These are phyloP conservation scores for Colletotrichum musicola DNA, from an alignment of 2,329 filamentous ascomycete genomes.

Conservation along the genomic window DNA sequence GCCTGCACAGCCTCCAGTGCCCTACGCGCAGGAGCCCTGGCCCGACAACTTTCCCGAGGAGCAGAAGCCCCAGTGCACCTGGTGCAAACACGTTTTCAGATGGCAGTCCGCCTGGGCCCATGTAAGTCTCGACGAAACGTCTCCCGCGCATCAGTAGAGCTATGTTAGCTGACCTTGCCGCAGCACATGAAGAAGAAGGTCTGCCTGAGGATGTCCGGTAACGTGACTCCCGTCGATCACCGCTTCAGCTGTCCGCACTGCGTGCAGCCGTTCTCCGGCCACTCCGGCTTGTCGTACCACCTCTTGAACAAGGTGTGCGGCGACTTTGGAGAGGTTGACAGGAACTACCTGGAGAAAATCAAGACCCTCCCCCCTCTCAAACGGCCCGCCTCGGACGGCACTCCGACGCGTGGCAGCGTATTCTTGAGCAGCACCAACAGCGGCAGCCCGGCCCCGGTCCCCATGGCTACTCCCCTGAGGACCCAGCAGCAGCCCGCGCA, in stretches of 20 bases:
- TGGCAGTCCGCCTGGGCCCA: constrained; percentile 8
- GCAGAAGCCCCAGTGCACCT: constrained; percentile 18
- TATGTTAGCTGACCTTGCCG: constrained; percentile 1
- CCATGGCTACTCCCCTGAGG: not conserved
- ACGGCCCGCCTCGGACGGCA: constrained; percentile 3
- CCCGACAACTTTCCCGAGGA: too few relatives aligned
- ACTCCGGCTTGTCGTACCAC: constrained; percentile 60
- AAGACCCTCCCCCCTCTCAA: constrained; percentile 9
- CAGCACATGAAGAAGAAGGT: constrained; percentile 53
- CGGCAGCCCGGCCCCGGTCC: constrained; percentile 6
- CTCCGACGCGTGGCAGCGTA: not conserved
- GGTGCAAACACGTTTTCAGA: constrained; percentile 40
- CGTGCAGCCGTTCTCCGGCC: constrained; percentile 58
- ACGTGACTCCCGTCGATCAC: constrained; percentile 33
- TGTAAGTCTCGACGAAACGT: constrained; percentile 35
- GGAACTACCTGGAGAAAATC: not conserved
- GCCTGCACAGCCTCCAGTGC: not conserved
- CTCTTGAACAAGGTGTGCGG: constrained; percentile 60
- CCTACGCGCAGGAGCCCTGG: not conserved
- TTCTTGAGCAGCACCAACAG: not conserved
- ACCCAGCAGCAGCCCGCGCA: constrained; percentile 10
- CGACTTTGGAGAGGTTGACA: constrained; percentile 45
- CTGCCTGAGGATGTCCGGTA: constrained; percentile 43
- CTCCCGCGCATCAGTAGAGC: too few relatives aligned
- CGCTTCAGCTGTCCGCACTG: constrained; percentile 56